Conservation (phyloP, 2,329 filamentous ascomycete species). For the Xylaria sp. region DNA sequence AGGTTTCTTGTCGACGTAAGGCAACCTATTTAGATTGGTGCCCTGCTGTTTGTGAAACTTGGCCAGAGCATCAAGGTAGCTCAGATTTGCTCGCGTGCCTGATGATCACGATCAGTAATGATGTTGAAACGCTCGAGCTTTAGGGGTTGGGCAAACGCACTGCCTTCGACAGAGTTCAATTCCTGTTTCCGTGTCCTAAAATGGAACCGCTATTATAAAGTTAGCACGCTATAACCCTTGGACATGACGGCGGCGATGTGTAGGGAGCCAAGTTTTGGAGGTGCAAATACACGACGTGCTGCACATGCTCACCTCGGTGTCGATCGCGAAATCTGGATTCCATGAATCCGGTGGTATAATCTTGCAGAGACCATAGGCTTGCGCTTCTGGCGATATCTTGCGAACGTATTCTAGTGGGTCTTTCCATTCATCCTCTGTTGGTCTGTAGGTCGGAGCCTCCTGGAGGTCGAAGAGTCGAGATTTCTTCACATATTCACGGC, state of each 20-base stretch:
- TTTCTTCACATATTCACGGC: constrained; percentile 80
- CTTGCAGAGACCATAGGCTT: constrained; percentile 91
- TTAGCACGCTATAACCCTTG: constrained; percentile 29
- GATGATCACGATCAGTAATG: constrained; percentile 21
- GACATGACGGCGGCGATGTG: neutral
- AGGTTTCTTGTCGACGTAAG: constrained; percentile 97
- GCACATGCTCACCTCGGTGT: constrained; percentile 81
- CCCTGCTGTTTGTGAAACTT: constrained; percentile 99
- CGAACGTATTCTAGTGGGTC: constrained; percentile 94
- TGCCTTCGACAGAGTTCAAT: constrained; percentile 97
- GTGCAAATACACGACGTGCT: neutral
- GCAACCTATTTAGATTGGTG: constrained; percentile 90
- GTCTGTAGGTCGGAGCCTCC: constrained; percentile 90
- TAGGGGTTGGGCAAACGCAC: constrained; percentile 63
- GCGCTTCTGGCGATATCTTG: constrained; percentile 88
- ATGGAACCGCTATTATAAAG: constrained; percentile 80
- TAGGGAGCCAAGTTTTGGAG: neutral
- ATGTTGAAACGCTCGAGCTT: neutral
- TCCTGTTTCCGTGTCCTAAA: constrained; percentile 97
- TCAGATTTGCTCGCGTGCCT: constrained; percentile 95
- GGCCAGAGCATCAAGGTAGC: constrained; percentile 92
- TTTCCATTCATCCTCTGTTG: constrained; percentile 92
- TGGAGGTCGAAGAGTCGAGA: constrained; percentile 84
- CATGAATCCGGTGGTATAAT: constrained; percentile 93
- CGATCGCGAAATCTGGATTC: constrained; percentile 95